A percentile compares a stretch with the other conserved stretches of the same genome.
Conservation (phyloP, 345 rosid species). For the Moricandia moricandioides region DNA sequence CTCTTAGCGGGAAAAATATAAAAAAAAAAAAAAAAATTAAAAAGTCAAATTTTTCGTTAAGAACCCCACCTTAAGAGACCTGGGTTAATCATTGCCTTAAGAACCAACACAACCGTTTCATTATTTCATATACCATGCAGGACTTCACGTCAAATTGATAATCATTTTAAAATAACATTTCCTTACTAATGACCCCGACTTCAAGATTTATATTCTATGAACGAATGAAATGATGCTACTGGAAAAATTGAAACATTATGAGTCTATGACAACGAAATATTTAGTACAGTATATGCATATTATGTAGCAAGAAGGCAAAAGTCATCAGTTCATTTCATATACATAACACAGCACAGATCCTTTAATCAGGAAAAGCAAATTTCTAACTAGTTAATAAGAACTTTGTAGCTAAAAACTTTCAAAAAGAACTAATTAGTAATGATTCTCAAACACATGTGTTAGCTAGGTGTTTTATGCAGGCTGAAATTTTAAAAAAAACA, state of each 20-base stretch:
- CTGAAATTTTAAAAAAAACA: neutral
- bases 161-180: neutral
- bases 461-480: conserved; percentile 18
- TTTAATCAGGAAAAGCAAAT: neutral
- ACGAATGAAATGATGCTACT: neutral
- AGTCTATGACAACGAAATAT: neutral
- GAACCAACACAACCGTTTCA: neutral
- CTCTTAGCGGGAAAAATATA: too few relatives aligned
- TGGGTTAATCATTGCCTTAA: too few relatives aligned
- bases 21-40: too few relatives aligned
- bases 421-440: neutral
- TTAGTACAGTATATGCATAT: neutral
- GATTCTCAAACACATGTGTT: conserved; percentile 20
- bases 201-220: neutral
- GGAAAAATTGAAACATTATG: neutral
- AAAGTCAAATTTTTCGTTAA: too few relatives aligned
- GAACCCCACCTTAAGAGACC: too few relatives aligned
- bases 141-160: neutral
- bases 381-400: neutral
- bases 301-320: neutral
- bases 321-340: neutral
- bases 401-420: neutral
- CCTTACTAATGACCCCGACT: neutral
- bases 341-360: neutral
- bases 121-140: neutral